Evolutionary conservation across 148 eudicot genomes (phyloP).

Genomic region (Rhododendron griersonianum): DNA sequence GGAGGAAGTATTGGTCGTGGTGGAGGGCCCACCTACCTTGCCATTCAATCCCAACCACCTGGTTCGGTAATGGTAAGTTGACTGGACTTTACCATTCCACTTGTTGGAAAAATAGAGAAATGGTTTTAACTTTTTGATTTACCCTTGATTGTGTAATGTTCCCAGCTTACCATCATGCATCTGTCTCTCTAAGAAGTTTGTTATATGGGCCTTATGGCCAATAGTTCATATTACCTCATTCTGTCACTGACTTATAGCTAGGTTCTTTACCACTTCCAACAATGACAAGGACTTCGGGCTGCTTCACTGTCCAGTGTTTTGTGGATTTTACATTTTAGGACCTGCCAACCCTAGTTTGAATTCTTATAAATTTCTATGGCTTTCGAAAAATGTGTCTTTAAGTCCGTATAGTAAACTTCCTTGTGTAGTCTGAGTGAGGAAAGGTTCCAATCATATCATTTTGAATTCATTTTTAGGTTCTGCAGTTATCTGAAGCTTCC

Average conservation of each 20-base stretch:
- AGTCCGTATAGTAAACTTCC: not conserved
- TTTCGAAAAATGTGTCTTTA: not conserved
- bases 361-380: not conserved
- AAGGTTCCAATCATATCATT: not conserved
- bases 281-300: not conserved
- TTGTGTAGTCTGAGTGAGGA: not conserved
- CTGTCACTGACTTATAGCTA: not conserved
- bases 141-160: not conserved
- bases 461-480: not conserved
- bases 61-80: constrained; percentile 83
- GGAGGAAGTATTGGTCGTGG: constrained; percentile 96
- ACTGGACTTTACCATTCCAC: not conserved
- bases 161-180: not conserved
- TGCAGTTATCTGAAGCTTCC: not conserved
- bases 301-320: not conserved
- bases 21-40: constrained; percentile 91
- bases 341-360: not conserved
- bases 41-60: constrained; percentile 94
- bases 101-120: not conserved
- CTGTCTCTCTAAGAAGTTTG: not conserved
- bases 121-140: not conserved
- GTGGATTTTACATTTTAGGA: not conserved
- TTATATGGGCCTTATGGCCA: not conserved
- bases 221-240: not conserved
- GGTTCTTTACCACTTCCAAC: not conserved